A percentile compares a stretch with the other conserved stretches of the same genome.
Evolutionary conservation across 305 asterid genomes (phyloP).

Genomic region (Solanum chacoense): DNA sequence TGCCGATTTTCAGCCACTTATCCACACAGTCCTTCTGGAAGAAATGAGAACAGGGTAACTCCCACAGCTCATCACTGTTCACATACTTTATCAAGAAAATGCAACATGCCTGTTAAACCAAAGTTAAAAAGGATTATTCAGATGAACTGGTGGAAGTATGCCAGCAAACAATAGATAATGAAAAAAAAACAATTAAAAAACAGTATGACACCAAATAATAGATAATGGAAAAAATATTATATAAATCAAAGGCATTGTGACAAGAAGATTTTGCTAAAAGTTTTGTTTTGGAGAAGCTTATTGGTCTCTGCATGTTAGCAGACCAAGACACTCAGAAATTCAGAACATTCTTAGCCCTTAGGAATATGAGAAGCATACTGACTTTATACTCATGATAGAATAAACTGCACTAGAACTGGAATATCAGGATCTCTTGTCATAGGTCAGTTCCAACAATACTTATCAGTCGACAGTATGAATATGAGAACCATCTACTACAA

Average conservation of each 20-base stretch:
- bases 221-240: neutral
- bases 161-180: neutral
- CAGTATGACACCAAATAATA: neutral
- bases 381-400: too few relatives aligned
- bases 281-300: neutral
- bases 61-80: conserved; percentile 83
- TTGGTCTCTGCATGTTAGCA: neutral
- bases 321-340: neutral
- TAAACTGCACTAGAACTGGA: too few relatives aligned
- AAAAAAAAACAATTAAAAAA: neutral
- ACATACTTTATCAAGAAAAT: conserved; percentile 79
- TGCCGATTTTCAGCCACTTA: conserved; percentile 86
- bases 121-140: neutral
- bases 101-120: conserved; percentile 62
- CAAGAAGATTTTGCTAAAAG: neutral
- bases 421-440: too few relatives aligned
- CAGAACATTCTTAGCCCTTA: neutral
- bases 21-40: conserved; percentile 91
- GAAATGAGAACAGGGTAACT: conserved; percentile 78
- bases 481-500: neutral
- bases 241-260: neutral
- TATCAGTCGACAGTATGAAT: too few relatives aligned
- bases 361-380: neutral
- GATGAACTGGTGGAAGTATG: neutral
- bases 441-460: too few relatives aligned